These are phyloP conservation scores for Akanthomyces dipterigenus DNA, from an alignment of 2,329 filamentous ascomycete species.

Conservation along the genomic window DNA sequence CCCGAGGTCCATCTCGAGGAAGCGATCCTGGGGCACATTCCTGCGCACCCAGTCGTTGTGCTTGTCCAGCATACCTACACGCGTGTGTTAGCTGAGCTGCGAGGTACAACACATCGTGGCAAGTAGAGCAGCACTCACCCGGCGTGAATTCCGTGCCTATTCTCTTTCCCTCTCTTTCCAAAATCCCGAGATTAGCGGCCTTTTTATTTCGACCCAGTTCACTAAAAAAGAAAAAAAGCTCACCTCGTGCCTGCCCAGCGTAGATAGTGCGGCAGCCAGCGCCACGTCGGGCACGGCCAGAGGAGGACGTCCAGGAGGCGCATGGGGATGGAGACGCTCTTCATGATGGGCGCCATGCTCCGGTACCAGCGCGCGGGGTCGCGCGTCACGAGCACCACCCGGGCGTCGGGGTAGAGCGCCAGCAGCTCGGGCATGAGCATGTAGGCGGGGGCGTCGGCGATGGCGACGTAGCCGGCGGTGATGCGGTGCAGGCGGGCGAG, in stretches of 20 bases:
- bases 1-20: conserved; percentile 17
- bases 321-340: conserved; percentile 5
- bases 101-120: too few relatives aligned
- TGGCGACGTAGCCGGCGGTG: conserved; percentile 37
- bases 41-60: conserved; percentile 15
- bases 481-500: conserved; percentile 28
- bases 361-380: conserved; percentile 30
- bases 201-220: too few relatives aligned
- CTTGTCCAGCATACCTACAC: conserved; percentile 14
- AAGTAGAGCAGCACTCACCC: too few relatives aligned
- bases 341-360: conserved; percentile 21
- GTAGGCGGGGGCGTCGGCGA: conserved; percentile 36
- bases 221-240: not conserved
- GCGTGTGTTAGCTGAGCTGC: too few relatives aligned
- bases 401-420: conserved; percentile 41
- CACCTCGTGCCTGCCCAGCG: not conserved
- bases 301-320: conserved; percentile 9
- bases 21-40: conserved; percentile 14
- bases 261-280: conserved; percentile 13
- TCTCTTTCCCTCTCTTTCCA: not conserved
- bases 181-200: too few relatives aligned
- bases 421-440: conserved; percentile 39
- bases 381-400: conserved; percentile 35
- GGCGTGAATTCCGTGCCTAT: not conserved
- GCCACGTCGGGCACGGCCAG: conserved; percentile 13